A percentile compares a stretch with the other conserved stretches of the same genome.
phyloP scores from a whole-genome alignment of 169 alveolate species.

The Plasmodium knowlesi region DNA sequence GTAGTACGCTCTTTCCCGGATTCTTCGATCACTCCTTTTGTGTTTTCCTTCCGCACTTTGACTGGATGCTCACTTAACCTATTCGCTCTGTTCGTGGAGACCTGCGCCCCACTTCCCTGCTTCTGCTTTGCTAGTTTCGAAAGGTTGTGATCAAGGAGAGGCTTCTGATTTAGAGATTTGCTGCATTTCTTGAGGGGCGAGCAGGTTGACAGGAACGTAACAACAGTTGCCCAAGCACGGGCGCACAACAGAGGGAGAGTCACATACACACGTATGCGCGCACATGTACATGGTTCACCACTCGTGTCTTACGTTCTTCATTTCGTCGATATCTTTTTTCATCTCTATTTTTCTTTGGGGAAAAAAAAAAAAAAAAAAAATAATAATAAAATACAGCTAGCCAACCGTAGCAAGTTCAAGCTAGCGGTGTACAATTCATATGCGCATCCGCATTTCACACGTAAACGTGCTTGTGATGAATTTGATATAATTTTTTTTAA shows the following conservation, averaged over 20 bases:
- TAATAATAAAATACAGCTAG: not conserved
- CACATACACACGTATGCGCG: not conserved
- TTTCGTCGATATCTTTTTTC: conserved; percentile 32
- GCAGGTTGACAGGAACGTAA: not conserved
- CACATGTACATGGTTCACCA: not conserved
- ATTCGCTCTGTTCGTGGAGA: not conserved
- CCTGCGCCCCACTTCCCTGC: not conserved
- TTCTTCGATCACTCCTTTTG: not conserved
- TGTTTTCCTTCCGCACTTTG: not conserved
- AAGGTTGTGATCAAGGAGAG: conserved; percentile 20
- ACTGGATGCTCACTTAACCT: not conserved
- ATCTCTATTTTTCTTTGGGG: conserved; percentile 44
- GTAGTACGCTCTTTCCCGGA: not conserved
- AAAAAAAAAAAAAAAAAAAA: not conserved
- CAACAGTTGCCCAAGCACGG: not conserved
- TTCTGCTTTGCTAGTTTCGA: conserved; percentile 12
- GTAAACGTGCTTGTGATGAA: not conserved
- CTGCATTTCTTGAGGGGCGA: conserved; percentile 21
- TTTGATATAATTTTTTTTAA: too few species aligned
- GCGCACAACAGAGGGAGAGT: not conserved
- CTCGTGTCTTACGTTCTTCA: conserved; percentile 40
- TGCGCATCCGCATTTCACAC: not conserved
- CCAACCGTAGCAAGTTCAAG: not conserved
- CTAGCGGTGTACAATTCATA: not conserved
- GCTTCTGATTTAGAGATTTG: conserved; percentile 35